Conservation (phyloP, 306 rosid genomes). For the Leucaena leucocephala region DNA sequence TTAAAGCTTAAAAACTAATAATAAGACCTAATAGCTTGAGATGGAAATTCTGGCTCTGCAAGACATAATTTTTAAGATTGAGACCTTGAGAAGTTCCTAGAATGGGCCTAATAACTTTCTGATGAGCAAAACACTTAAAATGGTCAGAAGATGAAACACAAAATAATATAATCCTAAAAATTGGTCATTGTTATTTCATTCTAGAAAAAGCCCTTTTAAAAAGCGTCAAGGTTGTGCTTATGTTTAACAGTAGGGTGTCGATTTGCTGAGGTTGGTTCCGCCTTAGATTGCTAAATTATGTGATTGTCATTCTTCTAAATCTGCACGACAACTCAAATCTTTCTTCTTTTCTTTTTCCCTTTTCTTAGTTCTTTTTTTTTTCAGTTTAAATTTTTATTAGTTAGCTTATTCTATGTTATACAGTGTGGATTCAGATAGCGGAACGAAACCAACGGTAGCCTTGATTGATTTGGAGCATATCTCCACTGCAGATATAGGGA, state of each 20-base stretch:
- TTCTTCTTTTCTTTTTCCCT: not conserved
- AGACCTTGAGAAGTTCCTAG: not conserved
- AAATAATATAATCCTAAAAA: not conserved
- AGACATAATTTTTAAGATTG: not conserved
- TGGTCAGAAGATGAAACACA: not conserved
- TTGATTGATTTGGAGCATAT: slow-evolving; percentile 48
- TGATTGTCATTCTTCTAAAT: not conserved
- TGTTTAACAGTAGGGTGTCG: not conserved
- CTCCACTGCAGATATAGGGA: slow-evolving; percentile 46
- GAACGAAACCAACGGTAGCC: slow-evolving; percentile 40
- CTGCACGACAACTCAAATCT: not conserved
- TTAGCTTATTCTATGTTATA: slow-evolving; percentile 35
- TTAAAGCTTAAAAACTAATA: not conserved
- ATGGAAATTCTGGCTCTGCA: not conserved
- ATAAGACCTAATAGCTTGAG: not conserved
- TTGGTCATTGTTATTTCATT: not conserved
- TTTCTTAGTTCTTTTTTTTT: not conserved
- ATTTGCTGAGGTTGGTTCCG: not conserved
- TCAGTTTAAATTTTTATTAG: not conserved
- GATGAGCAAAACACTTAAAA: not conserved
- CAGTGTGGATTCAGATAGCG: slow-evolving; percentile 46
- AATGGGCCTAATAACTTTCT: not conserved
- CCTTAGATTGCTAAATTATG: not conserved
- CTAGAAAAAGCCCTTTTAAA: not conserved
- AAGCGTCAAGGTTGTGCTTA: not conserved